Evolutionary conservation across 352 stramenopile genomes (phyloP).

Genomic region (Pythium guiyangense): DNA sequence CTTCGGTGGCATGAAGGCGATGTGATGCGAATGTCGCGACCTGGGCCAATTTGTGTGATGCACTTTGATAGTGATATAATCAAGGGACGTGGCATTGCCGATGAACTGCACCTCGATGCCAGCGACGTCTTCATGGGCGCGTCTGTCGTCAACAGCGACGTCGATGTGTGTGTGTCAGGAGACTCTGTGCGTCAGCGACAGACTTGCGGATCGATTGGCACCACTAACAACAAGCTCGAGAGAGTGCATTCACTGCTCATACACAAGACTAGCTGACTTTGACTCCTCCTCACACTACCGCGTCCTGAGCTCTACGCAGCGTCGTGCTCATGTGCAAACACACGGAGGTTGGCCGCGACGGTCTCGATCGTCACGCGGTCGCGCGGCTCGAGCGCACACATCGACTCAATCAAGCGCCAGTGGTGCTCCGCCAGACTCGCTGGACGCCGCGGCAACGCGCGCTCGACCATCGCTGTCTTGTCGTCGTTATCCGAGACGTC

Average conservation of each 20-base stretch:
- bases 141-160: too few species aligned
- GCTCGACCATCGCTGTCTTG: background rate
- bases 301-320: too few species aligned
- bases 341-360: background rate
- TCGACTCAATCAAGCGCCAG: conserved; percentile 5
- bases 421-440: background rate
- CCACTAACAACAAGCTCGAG: too few species aligned
- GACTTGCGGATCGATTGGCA: too few species aligned
- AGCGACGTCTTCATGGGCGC: too few species aligned
- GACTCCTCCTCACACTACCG: too few species aligned
- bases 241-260: background rate
- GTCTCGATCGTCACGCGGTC: background rate
- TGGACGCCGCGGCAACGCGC: background rate
- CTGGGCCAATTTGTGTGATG: too few species aligned
- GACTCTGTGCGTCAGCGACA: background rate
- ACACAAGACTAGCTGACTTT: too few species aligned
- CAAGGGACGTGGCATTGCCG: too few species aligned
- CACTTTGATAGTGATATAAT: too few species aligned
- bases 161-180: background rate
- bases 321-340: background rate
- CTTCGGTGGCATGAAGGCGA: conserved; percentile 6
- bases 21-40: too few species aligned
- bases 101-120: too few species aligned
- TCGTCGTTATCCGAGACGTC: background rate
- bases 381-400: background rate